Evolutionary conservation across 1,284 basidiomycete species (phyloP), one percentile per base, ranked within the genome.

Genomic region (Sporisorium sorghi): DNA sequence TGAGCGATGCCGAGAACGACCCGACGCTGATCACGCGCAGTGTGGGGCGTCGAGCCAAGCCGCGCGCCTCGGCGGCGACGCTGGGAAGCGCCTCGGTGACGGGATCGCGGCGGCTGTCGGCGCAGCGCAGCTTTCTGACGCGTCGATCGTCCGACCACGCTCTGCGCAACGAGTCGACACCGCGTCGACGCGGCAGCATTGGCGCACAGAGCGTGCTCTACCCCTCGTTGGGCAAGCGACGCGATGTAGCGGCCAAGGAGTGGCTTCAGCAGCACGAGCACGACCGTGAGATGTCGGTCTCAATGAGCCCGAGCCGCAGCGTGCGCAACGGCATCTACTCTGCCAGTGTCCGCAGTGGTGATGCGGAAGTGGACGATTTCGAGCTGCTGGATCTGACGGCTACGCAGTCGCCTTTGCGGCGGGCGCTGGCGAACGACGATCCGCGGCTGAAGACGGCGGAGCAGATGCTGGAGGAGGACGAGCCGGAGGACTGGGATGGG

Each of bases 401-500:
- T 8, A 73, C 71, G 19, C 71, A 73, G 23, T 65, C 61, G 26
- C 61, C 71, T 5, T 43, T 68, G 26, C 71, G 71, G 4, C 59
- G 60, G 10, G 70, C 52, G 12, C 40, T 73, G n/a, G 71, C 62
- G 17, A 59, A 53, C 24, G 68, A 71, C 24, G 78, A 80, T 48
- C 60, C 78, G 32, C 73, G 67, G 14, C 77, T 73, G 15, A 67
- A 78, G 68, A 82, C 78, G 28, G 80, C 82, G 1, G 82, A 83
- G 49, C 43, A 82, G 67, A 83, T 82, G 77, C 74, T 83, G 68
- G 90, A 90, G 40, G 91, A 90, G 43, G 87, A 90, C 78, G 91
- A 90, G 10, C 92, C 93, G 73, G 90, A 91, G 52, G 92, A 89
- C 2, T 99, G 90, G 83, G 95, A 98, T 79, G 96, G 94, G 0